Evolutionary conservation across 495 filamentous ascomycete genomes (phyloP), one percentile per base, ranked within the genome.

Genomic region (Corynascus novoguineensis): DNA sequence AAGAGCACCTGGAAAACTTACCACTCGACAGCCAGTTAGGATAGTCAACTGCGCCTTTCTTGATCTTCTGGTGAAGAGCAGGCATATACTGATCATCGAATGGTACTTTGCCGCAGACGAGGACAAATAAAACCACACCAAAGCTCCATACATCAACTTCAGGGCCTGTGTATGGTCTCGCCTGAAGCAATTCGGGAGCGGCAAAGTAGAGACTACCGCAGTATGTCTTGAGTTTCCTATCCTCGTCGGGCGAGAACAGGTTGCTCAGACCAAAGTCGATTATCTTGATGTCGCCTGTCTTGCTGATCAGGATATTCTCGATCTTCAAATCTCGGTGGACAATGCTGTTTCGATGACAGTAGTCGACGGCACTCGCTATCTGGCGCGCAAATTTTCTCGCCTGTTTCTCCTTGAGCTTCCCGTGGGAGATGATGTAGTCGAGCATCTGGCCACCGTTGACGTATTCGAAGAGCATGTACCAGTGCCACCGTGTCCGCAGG

Each of bases 391-490:
- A 99, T 66, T 97, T 99, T 58, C 93, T 85, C 3, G 93, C 93
- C 71, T 96, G 92, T 69, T 99, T 99, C 75, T 99, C 93, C 77
- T 97, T 97, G 63, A 99, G 73, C 57, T 92, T 86, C 48, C 93
- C 95, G 68, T 99, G 93, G 12, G 90, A 96, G 65, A 99, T 99
- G 71, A 99, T 99, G 71, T 99, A 99, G 75, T 99, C 93, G 41
- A 99, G 83, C 93, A 99, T 99, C 71, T 99, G 93, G 14, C 93
- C 95, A 47, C 93, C 93, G 68, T 99, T 97, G 72, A 99, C 95
- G 69, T 96, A 96, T 75, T 99, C 93, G 68, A 97, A 99, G 22
- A 99, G 83, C 93, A 99, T 99, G 71, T 99, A 99, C 93, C 93
- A 99, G 70, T 99, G 93, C 71, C 96, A 93, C 65, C 90, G 89